Conservation (phyloP, 495 filamentous ascomycete species). For the Penicillium steckii region DNA sequence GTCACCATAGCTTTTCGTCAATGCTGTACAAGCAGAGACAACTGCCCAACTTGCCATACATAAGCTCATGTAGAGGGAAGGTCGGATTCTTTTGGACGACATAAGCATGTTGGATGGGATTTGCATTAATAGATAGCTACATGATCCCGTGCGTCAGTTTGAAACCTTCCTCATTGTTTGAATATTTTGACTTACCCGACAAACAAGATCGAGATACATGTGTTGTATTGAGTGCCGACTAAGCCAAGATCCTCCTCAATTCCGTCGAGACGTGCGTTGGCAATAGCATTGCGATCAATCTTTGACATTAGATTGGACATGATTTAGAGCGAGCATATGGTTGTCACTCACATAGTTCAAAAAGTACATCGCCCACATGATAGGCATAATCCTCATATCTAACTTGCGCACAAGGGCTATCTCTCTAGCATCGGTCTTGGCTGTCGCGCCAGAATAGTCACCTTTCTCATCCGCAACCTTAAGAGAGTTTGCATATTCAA, state of each 20-base stretch:
- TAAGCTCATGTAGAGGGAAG: conserved; percentile 21
- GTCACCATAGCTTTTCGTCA: conserved; percentile 35
- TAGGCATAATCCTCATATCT: conserved; percentile 45
- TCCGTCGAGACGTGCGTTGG: conserved; percentile 25
- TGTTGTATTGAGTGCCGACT: conserved; percentile 43
- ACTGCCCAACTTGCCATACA: conserved; percentile 47
- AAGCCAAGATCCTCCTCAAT: conserved; percentile 40
- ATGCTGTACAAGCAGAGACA: conserved; percentile 39
- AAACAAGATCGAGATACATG: conserved; percentile 52
- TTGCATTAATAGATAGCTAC: conserved; percentile 50
- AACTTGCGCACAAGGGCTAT: conserved; percentile 43
- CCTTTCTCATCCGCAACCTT: conserved; percentile 1
- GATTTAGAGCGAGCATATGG: neutral
- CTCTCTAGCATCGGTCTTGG: conserved; percentile 8
- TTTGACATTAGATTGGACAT: neutral
- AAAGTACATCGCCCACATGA: conserved; percentile 39
- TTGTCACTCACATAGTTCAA: conserved; percentile 31
- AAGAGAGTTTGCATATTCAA: neutral
- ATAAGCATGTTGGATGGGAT: conserved; percentile 58
- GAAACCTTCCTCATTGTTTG: neutral
- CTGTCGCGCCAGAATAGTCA: conserved; percentile 9
- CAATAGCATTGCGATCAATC: conserved; percentile 19
- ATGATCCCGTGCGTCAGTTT: neutral
- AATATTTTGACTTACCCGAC: conserved; percentile 34
- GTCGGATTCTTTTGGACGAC: conserved; percentile 24